Percentiles rank a stretch among this genome's conserved stretches.
These are phyloP conservation scores for Hypoxylon sp. DNA, from an alignment of 2,329 filamentous ascomycete species.

Conservation along the genomic window DNA sequence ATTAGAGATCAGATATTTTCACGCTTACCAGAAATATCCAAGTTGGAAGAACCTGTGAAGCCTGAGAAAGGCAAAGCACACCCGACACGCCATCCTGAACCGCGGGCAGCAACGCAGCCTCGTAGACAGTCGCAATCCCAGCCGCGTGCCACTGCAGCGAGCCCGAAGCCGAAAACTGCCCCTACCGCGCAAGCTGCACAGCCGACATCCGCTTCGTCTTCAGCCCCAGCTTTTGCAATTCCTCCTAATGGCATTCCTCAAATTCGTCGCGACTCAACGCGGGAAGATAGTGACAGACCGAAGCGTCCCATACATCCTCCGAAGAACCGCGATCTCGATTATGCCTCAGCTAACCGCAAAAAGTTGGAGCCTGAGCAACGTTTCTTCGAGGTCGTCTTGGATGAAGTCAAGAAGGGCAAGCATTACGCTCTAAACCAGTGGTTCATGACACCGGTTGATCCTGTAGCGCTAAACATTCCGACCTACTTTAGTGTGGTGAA, in stretches of 20 bases:
- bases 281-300: conserved; percentile 81
- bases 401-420: conserved; percentile 82
- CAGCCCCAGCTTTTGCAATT: conserved; percentile 78
- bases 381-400: conserved; percentile 87
- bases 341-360: conserved; percentile 82
- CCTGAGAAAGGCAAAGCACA: conserved; percentile 71
- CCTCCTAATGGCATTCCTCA: conserved; percentile 83
- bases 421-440: conserved; percentile 77
- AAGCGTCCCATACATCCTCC: conserved; percentile 96
- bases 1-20: conserved; percentile 71
- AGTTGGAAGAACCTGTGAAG: conserved; percentile 69
- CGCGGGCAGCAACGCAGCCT: conserved; percentile 57
- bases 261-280: conserved; percentile 87
- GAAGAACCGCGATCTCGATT: conserved; percentile 91
- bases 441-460: conserved; percentile 90
- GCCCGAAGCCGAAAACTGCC: conserved; percentile 57
- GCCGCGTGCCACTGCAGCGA: conserved; percentile 54
- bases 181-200: conserved; percentile 49
- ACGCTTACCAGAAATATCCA: conserved; percentile 61
- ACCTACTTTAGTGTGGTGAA: conserved; percentile 95
- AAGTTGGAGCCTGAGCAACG: conserved; percentile 89
- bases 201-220: conserved; percentile 57
- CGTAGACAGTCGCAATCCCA: conserved; percentile 54
- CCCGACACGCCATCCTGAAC: conserved; percentile 63
- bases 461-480: conserved; percentile 93